Evolutionary conservation across 2,329 filamentous ascomycete genomes (phyloP), one percentile per base, ranked within the genome.

Genomic region (Diplocarpon rosae): DNA sequence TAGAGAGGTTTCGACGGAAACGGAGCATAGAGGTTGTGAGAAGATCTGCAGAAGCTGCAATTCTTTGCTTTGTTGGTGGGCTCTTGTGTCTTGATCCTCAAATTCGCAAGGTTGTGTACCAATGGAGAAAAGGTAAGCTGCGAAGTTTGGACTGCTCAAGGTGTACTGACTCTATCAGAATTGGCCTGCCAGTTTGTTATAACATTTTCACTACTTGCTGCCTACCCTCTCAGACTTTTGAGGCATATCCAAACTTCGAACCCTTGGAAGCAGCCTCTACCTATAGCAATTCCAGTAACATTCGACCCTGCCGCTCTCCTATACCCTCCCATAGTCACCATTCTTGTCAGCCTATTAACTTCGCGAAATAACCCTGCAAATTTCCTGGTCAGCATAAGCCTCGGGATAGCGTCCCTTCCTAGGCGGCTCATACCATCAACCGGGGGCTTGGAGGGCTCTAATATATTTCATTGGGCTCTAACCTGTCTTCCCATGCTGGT

Each of bases 271-370:
- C 43, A 35, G 13, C 51, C 54, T 20, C 46, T 56, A 10, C 46
- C 50, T 15, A 56, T 80, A 30, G 60, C 60, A 27, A 68, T 95
- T 31, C 87, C 88, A 0, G 67, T 78, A 3, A 72, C 76, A n/a
- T 94, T 95, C 63, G 90, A 96, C 59, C 89, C 88, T 2, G 90
- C 90, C 6, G 86, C 89, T 10, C 71, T 95, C n/a, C 65, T 95
- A 46, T 96, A 95, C 60, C 90, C 90, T 14, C 74, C 83, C 5
- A 65, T 80, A 2, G 71, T 95, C 27, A 86, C 89, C 1, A 65
- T 89, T 13, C 71, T 89, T 37, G 82, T 92, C 24, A 80, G 88
- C 1, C 68, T 92, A 4, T 80, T 89, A 9, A 70, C 95, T 34
- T 76, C 80, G 7, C 69, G 72, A 40, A 72, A 75, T 39, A 77